These are phyloP conservation scores for Ogataea zsoltii DNA, from an alignment of 805 yeast genomes.

Conservation along the genomic window DNA sequence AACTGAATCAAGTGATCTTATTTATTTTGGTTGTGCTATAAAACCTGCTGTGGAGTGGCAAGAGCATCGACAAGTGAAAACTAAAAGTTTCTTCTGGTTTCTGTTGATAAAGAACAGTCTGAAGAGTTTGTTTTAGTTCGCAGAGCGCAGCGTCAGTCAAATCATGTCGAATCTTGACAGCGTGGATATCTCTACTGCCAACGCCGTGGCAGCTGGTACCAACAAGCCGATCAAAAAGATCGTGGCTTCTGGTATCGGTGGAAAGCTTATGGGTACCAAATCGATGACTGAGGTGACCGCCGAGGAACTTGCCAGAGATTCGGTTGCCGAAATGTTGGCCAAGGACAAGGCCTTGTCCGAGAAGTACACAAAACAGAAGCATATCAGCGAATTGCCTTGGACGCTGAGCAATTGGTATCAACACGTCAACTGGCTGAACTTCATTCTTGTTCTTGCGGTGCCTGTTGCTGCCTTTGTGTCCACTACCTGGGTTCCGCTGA, in stretches of 20 bases:
- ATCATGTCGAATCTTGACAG: conserved; percentile 30
- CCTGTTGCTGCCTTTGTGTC: conserved; percentile 56
- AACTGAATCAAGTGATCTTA: background rate
- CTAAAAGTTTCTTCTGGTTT: conserved; percentile 1
- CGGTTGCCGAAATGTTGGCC: conserved; percentile 46
- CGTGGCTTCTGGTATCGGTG: conserved; percentile 77
- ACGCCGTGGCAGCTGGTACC: conserved; percentile 80
- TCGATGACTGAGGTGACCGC: conserved; percentile 68
- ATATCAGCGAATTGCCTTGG: conserved; percentile 81
- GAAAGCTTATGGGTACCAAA: conserved; percentile 79
- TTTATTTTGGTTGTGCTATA: background rate
- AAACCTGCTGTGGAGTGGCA: background rate
- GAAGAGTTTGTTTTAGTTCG: background rate
- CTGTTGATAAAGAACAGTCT: conserved; percentile 5
- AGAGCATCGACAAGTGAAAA: background rate
- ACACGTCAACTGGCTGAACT: conserved; percentile 79
- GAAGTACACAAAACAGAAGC: conserved; percentile 45
- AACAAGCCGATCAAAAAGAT: conserved; percentile 68
- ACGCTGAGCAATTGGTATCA: conserved; percentile 68
- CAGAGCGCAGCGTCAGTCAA: conserved; percentile 1
- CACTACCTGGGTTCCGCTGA: conserved; percentile 50
- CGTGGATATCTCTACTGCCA: conserved; percentile 68
- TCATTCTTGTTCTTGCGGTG: conserved; percentile 59
- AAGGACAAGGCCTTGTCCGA: conserved; percentile 45
- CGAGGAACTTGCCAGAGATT: conserved; percentile 56